Conservation (phyloP, 106 monocot genomes). For the Platanthera guangdongensis region DNA sequence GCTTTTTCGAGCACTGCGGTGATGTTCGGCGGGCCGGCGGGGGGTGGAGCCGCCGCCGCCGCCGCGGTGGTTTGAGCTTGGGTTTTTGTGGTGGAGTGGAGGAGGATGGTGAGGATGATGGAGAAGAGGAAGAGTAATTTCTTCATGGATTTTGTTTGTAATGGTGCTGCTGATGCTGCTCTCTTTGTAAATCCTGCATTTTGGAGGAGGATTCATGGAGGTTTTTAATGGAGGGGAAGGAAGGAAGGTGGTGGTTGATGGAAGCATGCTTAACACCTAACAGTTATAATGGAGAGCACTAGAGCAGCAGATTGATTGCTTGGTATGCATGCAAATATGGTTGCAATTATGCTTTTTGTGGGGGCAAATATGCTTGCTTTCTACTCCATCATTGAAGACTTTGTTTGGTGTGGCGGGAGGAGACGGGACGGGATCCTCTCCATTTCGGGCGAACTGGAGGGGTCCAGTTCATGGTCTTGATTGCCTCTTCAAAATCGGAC, state of each 20-base stretch:
- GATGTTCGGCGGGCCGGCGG: slow-evolving; percentile 52
- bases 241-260: slow-evolving; percentile 7
- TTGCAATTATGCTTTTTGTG: not conserved
- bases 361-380: not conserved
- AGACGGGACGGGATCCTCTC: no score
- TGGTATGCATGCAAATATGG: slow-evolving; percentile 8
- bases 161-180: not conserved
- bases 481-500: no score
- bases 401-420: no score
- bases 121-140: not conserved
- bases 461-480: no score
- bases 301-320: slow-evolving; percentile 16
- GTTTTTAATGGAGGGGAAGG: not conserved
- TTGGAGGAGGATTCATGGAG: not conserved
- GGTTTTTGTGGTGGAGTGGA: not conserved
- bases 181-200: not conserved
- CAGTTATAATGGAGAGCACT: slow-evolving; percentile 2
- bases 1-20: slow-evolving; percentile 68
- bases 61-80: slow-evolving; percentile 29
- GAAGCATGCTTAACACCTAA: slow-evolving; percentile 14
- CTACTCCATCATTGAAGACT: not conserved
- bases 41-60: slow-evolving; percentile 36
- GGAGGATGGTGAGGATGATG: slow-evolving; percentile 12
- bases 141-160: slow-evolving; percentile 1
- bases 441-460: no score